Percentiles rank a stretch among this genome's conserved stretches.
These are phyloP conservation scores for Paramecium octaurelia DNA, from an alignment of 73 alveolate species.

Conservation along the genomic window DNA sequence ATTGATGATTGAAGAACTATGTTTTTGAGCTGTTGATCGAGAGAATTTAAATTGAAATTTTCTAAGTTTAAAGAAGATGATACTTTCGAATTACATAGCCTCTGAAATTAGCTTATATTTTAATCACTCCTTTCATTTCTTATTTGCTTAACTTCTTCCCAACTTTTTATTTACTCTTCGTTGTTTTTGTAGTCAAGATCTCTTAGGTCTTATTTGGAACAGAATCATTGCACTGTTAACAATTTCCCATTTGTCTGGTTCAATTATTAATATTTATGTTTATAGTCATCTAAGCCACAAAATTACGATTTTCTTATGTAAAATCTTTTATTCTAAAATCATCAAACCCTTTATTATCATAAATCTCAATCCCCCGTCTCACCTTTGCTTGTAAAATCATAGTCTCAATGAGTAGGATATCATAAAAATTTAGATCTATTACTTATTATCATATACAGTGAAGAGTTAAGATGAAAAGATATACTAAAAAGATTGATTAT, in stretches of 20 bases:
- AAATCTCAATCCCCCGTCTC: not conserved
- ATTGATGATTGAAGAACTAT: not conserved
- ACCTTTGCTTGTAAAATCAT: not conserved
- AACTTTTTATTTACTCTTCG: not conserved
- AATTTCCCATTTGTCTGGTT: not conserved
- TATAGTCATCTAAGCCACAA: not conserved
- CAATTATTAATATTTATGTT: not conserved
- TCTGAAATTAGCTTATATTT: not conserved
- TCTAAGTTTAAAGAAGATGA: not conserved
- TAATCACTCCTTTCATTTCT: not conserved
- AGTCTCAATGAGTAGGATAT: not conserved
- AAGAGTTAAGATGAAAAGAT: not conserved
- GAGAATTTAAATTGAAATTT: not conserved
- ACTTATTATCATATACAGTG: no score
- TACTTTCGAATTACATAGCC: slow-evolving; percentile 17
- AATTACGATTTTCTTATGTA: not conserved
- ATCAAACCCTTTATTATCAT: not conserved
- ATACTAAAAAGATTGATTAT: not conserved
- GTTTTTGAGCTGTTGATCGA: not conserved
- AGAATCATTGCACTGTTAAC: not conserved
- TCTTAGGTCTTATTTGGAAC: not conserved
- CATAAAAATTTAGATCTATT: not conserved
- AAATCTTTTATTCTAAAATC: not conserved
- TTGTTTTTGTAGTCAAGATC: not conserved
- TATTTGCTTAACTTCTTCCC: not conserved